These are phyloP conservation scores for Penicillium manginii DNA, from an alignment of 495 filamentous ascomycete species.

Conservation along the genomic window DNA sequence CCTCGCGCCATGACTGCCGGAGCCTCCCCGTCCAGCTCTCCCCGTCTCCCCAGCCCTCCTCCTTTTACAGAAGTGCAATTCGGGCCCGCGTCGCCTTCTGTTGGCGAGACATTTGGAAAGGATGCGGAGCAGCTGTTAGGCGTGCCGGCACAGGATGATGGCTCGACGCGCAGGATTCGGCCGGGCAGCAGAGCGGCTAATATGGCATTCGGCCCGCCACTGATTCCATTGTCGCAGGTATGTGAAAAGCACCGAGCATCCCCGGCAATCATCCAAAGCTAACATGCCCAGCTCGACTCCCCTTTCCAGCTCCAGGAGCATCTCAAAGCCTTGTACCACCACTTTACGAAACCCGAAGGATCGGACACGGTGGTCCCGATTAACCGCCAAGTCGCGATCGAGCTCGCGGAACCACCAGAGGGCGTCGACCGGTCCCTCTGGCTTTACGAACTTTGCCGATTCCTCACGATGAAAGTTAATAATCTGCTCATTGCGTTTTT, in stretches of 20 bases:
- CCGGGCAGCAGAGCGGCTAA: slow-evolving; percentile 88
- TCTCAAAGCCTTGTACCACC: slow-evolving; percentile 84
- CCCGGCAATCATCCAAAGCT: slow-evolving; percentile 16
- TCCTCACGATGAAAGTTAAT: slow-evolving; percentile 92
- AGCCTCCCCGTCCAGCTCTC: slow-evolving; percentile 77
- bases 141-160: slow-evolving; percentile 58
- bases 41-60: slow-evolving; percentile 84
- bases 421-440: slow-evolving; percentile 83
- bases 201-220: slow-evolving; percentile 88
- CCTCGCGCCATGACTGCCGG: slow-evolving; percentile 52
- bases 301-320: slow-evolving; percentile 99
- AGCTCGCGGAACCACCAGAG: slow-evolving; percentile 77
- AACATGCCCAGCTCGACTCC: slow-evolving; percentile 73
- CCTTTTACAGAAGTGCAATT: slow-evolving; percentile 91
- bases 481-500: slow-evolving; percentile 88
- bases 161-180: slow-evolving; percentile 81
- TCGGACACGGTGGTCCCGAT: slow-evolving; percentile 65
- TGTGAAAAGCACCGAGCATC: slow-evolving; percentile 20
- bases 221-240: slow-evolving; percentile 83
- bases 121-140: slow-evolving; percentile 41
- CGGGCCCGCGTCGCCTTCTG: slow-evolving; percentile 76
- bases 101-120: slow-evolving; percentile 54
- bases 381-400: slow-evolving; percentile 68
- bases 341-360: slow-evolving; percentile 68
- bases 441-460: slow-evolving; percentile 97